Evolutionary conservation across 2,329 filamentous ascomycete genomes (phyloP), one percentile per base, ranked within the genome.

Genomic region (Metarhizium anisopliae): DNA sequence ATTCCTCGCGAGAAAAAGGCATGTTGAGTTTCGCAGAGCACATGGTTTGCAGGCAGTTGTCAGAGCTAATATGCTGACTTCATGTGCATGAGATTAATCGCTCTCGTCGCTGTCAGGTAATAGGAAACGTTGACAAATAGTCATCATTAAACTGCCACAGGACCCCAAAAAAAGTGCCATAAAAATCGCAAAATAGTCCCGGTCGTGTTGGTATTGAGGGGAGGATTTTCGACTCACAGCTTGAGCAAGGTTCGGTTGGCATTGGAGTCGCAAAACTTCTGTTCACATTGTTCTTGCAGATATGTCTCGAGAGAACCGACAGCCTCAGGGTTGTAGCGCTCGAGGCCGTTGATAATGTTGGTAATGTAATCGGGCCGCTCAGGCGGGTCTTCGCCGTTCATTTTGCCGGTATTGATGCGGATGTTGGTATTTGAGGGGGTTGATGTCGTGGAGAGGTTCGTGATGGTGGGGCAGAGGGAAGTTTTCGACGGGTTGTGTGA

Each of bases 271-370:
- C 90, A 92, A 65, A 88, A 92, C 76, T 91, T 87, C 74, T 89
- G 86, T 75, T 97, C 93, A 80, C 94, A 99, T 77, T 99, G 94
- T 74, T 91, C 86, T 69, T 83, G 82, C 60, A 99, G 87, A 75
- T 99, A 99, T 72, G 90, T 87, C 81, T 99, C 93, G 74, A 99
- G 94, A 63, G 89, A 82, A 60, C 84, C 83, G 52, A 95, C 95
- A 53, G 94, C 96, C 79, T 99, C 94, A 47, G 94, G 94, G 75
- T 99, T 99, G 80, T 99, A 99, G 69, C 94, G 84, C 76, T 99
- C 94, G 61, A 99, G 89, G 65, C 94, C 93, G 76, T 93, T 96
- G 70, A 99, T 90, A 69, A 99, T 96, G 73, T 78, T 81, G 70
- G 90, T 87, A 74, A 99, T 95, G 73, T 94, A 86, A 64, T 94